These are phyloP conservation scores for Symbiodinium pilosum DNA, from an alignment of 73 alveolate species.

Conservation along the genomic window DNA sequence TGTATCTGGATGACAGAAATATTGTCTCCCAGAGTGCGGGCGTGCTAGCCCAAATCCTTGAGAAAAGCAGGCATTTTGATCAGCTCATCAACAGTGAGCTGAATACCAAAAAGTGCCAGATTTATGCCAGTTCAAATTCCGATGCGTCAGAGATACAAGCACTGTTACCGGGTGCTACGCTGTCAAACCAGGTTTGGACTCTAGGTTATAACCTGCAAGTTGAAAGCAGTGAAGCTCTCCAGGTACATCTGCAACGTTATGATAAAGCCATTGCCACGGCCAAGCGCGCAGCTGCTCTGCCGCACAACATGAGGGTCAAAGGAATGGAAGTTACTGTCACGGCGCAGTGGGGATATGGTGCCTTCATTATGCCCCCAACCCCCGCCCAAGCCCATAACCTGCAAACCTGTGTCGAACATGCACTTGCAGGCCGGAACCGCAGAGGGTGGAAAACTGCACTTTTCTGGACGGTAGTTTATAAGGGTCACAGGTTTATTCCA, in stretches of 20 bases:
- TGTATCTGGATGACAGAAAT: no score
- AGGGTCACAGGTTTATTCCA: background rate
- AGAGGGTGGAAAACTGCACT: background rate
- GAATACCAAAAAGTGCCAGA: background rate
- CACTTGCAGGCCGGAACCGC: background rate
- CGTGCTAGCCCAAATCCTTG: background rate
- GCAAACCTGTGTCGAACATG: background rate
- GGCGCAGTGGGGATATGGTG: background rate
- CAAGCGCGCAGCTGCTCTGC: background rate
- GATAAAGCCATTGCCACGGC: background rate
- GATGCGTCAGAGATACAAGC: background rate
- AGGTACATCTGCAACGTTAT: background rate
- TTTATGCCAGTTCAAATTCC: no score
- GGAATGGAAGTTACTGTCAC: background rate
- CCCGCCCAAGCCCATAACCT: background rate
- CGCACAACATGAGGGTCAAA: background rate
- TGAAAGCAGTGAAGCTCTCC: background rate
- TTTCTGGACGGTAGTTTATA: background rate
- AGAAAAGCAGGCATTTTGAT: background rate
- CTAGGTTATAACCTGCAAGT: background rate
- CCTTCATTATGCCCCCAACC: background rate
- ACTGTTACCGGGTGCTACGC: background rate
- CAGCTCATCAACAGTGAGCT: background rate
- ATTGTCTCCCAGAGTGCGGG: background rate
- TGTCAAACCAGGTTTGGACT: background rate